Evolutionary conservation across 345 rosid genomes (phyloP).

Genomic region (Citrus trifoliata): DNA sequence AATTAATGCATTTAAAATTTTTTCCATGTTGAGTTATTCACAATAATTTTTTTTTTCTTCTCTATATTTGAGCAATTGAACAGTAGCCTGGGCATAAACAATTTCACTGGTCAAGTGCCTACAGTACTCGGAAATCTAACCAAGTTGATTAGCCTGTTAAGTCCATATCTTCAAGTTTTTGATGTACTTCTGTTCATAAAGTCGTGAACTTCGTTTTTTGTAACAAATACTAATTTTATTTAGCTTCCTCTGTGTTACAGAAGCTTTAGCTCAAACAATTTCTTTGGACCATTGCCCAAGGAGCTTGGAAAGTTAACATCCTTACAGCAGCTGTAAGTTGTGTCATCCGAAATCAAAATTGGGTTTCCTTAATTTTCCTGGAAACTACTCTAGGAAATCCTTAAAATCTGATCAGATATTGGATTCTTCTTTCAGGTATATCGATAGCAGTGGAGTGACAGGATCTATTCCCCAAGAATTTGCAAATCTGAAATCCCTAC

Average conservation of each 20-base stretch:
- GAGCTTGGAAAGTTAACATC: conserved; percentile 47
- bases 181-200: not conserved
- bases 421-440: conserved; percentile 35
- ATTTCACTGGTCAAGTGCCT: conserved; percentile 49
- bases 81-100: conserved; percentile 67
- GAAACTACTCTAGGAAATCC: not conserved
- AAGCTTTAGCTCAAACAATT: conserved; percentile 57
- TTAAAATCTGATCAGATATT: not conserved
- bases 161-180: conserved; percentile 14
- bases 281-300: conserved; percentile 43
- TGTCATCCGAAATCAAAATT: not conserved
- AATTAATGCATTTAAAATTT: not conserved
- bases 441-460: conserved; percentile 61
- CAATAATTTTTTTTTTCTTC: not conserved
- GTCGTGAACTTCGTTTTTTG: not conserved
- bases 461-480: conserved; percentile 49
- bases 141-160: conserved; percentile 49
- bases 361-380: not conserved
- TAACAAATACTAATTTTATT: not conserved
- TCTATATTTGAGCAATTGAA: conserved; percentile 18
- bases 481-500: conserved; percentile 43
- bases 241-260: conserved; percentile 23
- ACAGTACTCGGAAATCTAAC: conserved; percentile 51
- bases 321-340: conserved; percentile 48
- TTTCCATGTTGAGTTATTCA: conserved; percentile 1